Base-by-base conservation (phyloP, 176 grass and related monocot species). In the Triticum dicoccoides region DNA sequence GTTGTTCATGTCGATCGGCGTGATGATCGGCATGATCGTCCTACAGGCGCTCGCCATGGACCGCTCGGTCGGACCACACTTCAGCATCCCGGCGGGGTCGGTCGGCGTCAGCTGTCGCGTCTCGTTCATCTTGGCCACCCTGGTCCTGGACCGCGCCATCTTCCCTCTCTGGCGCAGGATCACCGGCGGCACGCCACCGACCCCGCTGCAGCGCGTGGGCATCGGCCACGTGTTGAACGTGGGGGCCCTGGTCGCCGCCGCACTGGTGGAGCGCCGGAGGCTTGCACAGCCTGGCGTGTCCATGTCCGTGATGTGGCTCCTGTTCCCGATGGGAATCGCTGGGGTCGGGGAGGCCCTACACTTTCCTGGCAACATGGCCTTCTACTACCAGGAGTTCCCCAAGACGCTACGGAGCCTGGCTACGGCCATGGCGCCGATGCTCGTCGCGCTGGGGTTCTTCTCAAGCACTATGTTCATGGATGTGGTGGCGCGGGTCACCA, bases 381-480 rank as follows among this genome's bases (percentile, higher is more conserved):
- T 93, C 17, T 93, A 88, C 80, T 93, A 86, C 78, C 80, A 82
- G 21, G 91, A 85, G 64, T 93, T 93, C 64, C 91, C 91, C 0
- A 77, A 44, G 76, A 35, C 84, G 73, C 62, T 90, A 35, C 63
- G 78, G 75, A 92, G 68, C 87, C 76, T 80, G 20, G 63, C 91
- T 9, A 87, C 91, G 24, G 91, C 81, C 8, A 89, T 85, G 84
- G 21, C 80, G 5, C 75, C 84, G 2, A 37, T 90, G 27, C 7
- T 82, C 69, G 73, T 93, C 8, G 84, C 76, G 0, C 14, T 87
- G 29, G 87, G 87, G 3, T 92, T 89, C 79, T 89, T 89, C 66
- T 61, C 89, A 10, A 92, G 91, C 80, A 89, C 87, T 2, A 84
- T 88, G 18, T 49, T 92, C 4, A 49, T 92, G 0, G 67, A 80